Evolutionary conservation across 176 grass and related monocot genomes (phyloP), one percentile per base, ranked within the genome.

Genomic region (Musa troglodytarum): DNA sequence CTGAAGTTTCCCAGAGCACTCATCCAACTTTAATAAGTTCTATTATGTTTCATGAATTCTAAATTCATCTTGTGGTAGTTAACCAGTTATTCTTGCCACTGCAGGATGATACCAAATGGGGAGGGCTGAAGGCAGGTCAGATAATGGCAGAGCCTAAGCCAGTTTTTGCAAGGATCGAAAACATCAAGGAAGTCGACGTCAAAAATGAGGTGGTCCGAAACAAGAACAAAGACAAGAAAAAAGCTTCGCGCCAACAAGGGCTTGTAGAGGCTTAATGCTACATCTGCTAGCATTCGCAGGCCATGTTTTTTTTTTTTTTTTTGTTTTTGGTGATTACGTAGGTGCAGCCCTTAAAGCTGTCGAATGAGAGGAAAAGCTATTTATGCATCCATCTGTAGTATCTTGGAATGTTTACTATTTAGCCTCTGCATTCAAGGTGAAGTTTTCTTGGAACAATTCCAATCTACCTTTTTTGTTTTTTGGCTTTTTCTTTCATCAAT

Each of bases 41-140:
- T 72, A 16, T 63, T 69, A 15, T 52, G 20, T 10, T 64, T 43
- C 50, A n/a, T 20, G 14, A 68, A 29, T 65, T 34, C 21, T 21
- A 43, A 49, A 56, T 22, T 57, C 24, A 17, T 73, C 58, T 71
- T 57, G 11, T 23, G 64, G 11, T 7, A 13, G 34, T 56, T 59
- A 19, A 68, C 10, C 43, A 52, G 64, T 8, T 76, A 19, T 17
- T 49, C 20, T 43, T 43, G 72, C 59, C 2, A 17, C 78, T 72
- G 70, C 69, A 93, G 90, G 84, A 83, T 52, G 90, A 98, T 84
- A 89, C 90, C 1, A 87, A 91, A 69, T 98, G 95, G 95, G 95
- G 95, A 80, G 80, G 58, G 75, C 84, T 98, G 74, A 86, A 81
- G 81, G 88, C 88, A 74, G 95, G 84, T 16, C 88, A 89, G 61